Conservation (phyloP, 495 filamentous ascomycete genomes). For the Podospora bellae-mahoneyi region DNA sequence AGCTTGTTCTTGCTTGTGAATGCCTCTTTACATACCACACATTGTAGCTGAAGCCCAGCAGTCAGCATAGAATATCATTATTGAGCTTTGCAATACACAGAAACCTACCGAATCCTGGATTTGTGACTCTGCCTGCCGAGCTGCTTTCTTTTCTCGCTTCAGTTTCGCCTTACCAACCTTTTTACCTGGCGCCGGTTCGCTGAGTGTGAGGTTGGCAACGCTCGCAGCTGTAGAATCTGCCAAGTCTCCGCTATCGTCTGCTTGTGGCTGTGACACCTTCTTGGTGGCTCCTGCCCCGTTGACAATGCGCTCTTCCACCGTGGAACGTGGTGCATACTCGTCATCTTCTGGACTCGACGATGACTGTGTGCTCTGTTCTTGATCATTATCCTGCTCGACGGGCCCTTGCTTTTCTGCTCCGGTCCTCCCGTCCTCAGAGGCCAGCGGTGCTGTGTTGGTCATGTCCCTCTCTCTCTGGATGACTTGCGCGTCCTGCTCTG, state of each 20-base stretch:
- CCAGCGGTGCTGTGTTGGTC: neutral
- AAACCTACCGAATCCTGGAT: constrained; percentile 35
- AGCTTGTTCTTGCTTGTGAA: constrained; percentile 72
- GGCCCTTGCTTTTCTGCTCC: neutral
- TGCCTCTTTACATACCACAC: constrained; percentile 57
- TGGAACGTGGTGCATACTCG: constrained; percentile 44
- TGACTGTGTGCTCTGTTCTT: constrained; percentile 3
- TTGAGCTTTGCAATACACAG: neutral
- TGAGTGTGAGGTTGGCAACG: constrained; percentile 20
- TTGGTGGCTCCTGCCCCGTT: neutral
- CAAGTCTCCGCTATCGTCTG: neutral
- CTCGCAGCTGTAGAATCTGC: constrained; percentile 17
- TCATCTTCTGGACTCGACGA: constrained; percentile 34
- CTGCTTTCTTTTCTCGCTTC: constrained; percentile 78
- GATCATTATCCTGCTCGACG: neutral
- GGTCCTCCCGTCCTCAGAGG: neutral
- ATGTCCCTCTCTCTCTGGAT: neutral
- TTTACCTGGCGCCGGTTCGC: constrained; percentile 26
- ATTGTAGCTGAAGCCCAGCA: constrained; percentile 44
- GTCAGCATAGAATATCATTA: neutral
- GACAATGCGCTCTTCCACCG: constrained; percentile 38
- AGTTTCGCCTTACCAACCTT: constrained; percentile 85
- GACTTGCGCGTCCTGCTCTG: neutral
- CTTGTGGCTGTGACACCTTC: neutral
- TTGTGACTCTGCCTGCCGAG: constrained; percentile 48